Conservation (phyloP, 352 stramenopile genomes). For the Pythium apleroticum region DNA sequence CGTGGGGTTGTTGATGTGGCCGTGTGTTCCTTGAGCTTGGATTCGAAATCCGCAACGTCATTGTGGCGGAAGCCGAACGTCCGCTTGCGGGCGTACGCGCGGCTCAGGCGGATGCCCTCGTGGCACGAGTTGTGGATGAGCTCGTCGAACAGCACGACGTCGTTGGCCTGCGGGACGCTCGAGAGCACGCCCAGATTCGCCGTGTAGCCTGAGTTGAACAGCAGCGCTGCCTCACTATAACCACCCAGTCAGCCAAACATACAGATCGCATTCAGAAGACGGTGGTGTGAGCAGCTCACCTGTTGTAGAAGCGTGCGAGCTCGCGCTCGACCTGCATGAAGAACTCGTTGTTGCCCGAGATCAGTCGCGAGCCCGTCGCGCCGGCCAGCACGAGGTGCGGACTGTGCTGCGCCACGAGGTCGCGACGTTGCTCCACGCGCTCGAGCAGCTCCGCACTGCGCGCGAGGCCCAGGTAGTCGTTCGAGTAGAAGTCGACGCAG, state of each 20-base stretch:
- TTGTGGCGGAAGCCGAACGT: constrained; percentile 91
- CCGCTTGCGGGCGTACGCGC: constrained; percentile 47
- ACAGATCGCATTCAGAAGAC: background rate
- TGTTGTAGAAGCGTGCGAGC: constrained; percentile 87
- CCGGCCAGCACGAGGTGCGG: constrained; percentile 27
- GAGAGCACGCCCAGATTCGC: constrained; percentile 95
- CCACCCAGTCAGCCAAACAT: background rate
- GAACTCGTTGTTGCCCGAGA: constrained; percentile 92
- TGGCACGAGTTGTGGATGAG: constrained; percentile 96
- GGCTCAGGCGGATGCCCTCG: constrained; percentile 91
- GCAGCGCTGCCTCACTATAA: constrained; percentile 79
- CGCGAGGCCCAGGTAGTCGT: constrained; percentile 97
- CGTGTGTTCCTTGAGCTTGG: constrained; percentile 50
- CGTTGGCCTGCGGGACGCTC: constrained; percentile 85
- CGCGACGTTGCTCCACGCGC: constrained; percentile 48
- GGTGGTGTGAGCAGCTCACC: constrained; percentile 24
- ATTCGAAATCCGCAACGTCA: constrained; percentile 77
- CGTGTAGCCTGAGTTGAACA: constrained; percentile 98
- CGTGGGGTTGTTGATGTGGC: background rate
- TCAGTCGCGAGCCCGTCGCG: constrained; percentile 91
- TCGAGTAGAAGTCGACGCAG: constrained; percentile 95
- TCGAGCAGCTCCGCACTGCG: constrained; percentile 54
- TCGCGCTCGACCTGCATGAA: constrained; percentile 88
- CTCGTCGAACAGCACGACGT: constrained; percentile 96
- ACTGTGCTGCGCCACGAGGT: constrained; percentile 31